Evolutionary conservation across 2,329 filamentous ascomycete species (phyloP).

Genomic region (Immersiporthe knoxdaviesiana): DNA sequence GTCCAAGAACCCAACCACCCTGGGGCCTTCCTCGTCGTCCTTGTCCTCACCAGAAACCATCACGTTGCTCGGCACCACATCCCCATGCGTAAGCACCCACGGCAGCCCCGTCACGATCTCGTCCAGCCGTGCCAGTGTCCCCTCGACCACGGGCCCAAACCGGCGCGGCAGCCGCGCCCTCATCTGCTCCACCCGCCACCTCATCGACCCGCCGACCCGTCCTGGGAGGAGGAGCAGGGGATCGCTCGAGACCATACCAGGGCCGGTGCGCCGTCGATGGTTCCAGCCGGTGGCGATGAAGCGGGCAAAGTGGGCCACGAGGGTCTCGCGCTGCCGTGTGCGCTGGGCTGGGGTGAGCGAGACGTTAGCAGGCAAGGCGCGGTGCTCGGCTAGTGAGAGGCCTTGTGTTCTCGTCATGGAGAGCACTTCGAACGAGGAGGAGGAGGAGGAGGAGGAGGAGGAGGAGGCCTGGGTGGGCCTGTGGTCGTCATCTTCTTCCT

Average conservation of each 20-base stretch:
- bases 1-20: conserved; percentile 59
- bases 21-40: neutral
- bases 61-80: conserved; percentile 61
- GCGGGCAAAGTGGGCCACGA: conserved; percentile 47
- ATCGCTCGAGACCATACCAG: conserved; percentile 1
- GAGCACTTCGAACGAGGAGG: conserved; percentile 46
- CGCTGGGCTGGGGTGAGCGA: neutral
- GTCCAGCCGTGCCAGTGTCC: conserved; percentile 37
- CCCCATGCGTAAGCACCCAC: conserved; percentile 63
- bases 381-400: conserved; percentile 43
- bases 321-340: conserved; percentile 32
- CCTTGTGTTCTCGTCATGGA: conserved; percentile 47
- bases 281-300: conserved; percentile 46
- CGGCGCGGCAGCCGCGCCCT: conserved; percentile 41
- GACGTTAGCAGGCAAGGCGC: conserved; percentile 15
- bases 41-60: conserved; percentile 45
- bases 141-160: conserved; percentile 36
- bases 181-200: conserved; percentile 45
- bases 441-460: too few relatives aligned
- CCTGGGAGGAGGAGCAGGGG: conserved; percentile 31
- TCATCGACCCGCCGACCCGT: conserved; percentile 46
- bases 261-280: conserved; percentile 29
- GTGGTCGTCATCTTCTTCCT: conserved; percentile 4
- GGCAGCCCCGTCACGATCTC: conserved; percentile 48
- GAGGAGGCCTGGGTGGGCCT: conserved; percentile 11